phyloP scores from a whole-genome alignment of 1,284 basidiomycete genomes.

The Austroboletus olivaceoglutinosus region DNA sequence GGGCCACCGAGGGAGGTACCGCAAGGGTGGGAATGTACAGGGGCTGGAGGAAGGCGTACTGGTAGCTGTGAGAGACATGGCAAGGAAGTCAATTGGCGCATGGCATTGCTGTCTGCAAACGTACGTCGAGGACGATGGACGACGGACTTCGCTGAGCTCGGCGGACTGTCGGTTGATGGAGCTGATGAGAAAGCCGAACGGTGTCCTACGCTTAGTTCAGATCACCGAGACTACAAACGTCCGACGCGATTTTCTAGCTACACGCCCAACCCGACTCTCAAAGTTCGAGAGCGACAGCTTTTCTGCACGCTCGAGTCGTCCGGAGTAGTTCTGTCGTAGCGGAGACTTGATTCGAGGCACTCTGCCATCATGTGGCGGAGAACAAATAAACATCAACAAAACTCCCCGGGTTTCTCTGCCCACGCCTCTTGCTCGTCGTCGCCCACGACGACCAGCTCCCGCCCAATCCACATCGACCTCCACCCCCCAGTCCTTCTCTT shows the following conservation, averaged over 20 bases:
- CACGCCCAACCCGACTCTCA: background rate
- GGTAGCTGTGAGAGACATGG: slow-evolving; percentile 20
- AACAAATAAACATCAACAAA: slow-evolving; percentile 27
- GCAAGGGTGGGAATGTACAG: slow-evolving; percentile 7
- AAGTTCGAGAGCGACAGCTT: background rate
- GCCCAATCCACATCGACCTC: background rate
- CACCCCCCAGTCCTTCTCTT: background rate
- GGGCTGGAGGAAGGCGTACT: slow-evolving; percentile 7
- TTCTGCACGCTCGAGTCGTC: background rate
- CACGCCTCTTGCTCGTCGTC: slow-evolving; percentile 36
- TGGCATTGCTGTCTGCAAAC: slow-evolving; percentile 21
- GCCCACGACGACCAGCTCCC: slow-evolving; percentile 29
- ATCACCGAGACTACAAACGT: slow-evolving; percentile 10
- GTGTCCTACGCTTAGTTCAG: slow-evolving; percentile 30
- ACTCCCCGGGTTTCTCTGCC: slow-evolving; percentile 29
- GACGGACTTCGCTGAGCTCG: slow-evolving; percentile 35
- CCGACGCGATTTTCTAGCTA: no score
- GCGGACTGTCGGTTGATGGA: slow-evolving; percentile 34
- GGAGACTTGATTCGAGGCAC: background rate
- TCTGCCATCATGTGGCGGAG: slow-evolving; percentile 14
- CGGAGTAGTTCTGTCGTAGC: background rate
- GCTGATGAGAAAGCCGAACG: slow-evolving; percentile 21
- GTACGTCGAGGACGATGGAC: slow-evolving; percentile 19
- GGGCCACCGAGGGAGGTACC: slow-evolving; percentile 10
- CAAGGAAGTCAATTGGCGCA: slow-evolving; percentile 26